Conservation (phyloP, 192 early-diverging fungal genomes). For the Podila epigama region DNA sequence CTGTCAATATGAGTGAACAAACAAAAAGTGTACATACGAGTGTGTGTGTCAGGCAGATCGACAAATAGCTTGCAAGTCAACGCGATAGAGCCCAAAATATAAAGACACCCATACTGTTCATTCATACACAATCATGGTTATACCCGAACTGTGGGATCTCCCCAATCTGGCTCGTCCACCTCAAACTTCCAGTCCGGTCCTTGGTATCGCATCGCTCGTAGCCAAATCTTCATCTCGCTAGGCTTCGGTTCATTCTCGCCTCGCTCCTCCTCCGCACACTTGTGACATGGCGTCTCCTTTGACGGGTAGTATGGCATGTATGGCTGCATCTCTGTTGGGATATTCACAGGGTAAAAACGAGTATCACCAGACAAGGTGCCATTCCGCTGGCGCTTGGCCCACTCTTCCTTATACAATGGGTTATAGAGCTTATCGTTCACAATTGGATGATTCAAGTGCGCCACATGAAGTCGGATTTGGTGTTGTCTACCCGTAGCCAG, state of each 20-base stretch:
- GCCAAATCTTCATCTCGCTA: constrained; percentile 43
- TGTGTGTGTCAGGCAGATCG: no score
- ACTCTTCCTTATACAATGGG: constrained; percentile 7
- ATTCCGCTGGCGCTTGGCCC: neutral
- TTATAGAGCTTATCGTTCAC: constrained; percentile 42
- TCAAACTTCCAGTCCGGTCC: constrained; percentile 47
- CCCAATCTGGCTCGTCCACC: constrained; percentile 46
- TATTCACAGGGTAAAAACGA: constrained; percentile 30
- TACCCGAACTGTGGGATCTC: constrained; percentile 14
- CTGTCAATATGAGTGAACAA: no score
- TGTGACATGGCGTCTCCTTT: constrained; percentile 31
- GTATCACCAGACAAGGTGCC: constrained; percentile 16
- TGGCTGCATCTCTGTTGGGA: constrained; percentile 34
- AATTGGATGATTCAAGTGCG: constrained; percentile 28
- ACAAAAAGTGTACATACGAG: no score
- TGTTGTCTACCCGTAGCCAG: constrained; percentile 39
- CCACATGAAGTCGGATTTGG: constrained; percentile 42
- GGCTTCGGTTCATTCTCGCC: constrained; percentile 18
- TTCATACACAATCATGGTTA: neutral
- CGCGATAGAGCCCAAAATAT: no score
- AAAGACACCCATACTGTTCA: no score
- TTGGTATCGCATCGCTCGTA: constrained; percentile 37
- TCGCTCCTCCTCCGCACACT: constrained; percentile 26
- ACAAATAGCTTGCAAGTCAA: no score
- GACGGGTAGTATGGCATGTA: constrained; percentile 41